Conservation (phyloP, 2,329 filamentous ascomycete genomes). For the Trichoderma simmonsii region DNA sequence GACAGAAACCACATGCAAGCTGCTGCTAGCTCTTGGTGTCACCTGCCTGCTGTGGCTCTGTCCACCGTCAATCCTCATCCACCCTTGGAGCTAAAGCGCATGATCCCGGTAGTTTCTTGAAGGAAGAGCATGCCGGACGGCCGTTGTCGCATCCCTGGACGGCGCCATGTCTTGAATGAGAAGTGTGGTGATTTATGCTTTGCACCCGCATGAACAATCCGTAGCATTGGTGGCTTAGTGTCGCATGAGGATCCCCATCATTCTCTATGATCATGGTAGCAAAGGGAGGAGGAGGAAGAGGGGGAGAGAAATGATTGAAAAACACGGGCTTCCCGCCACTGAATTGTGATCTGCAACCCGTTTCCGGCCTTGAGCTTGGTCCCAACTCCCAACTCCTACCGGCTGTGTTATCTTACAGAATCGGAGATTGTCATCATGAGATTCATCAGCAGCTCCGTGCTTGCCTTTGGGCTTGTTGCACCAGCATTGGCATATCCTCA, state of each 20-base stretch:
- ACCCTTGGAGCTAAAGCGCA: neutral
- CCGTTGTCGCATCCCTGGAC: neutral
- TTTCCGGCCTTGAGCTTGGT: neutral
- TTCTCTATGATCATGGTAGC: neutral
- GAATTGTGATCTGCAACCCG: neutral
- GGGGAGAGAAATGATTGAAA: conserved; percentile 13
- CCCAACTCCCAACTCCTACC: neutral
- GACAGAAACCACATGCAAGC: neutral
- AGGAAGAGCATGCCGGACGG: neutral
- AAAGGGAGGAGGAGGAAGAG: neutral
- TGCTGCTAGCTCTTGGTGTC: conserved; percentile 7
- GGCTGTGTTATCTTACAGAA: neutral
- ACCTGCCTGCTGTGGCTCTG: conserved; percentile 19
- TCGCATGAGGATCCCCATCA: neutral
- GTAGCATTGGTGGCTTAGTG: neutral
- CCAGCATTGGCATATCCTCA: conserved; percentile 13
- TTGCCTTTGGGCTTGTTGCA: conserved; percentile 13
- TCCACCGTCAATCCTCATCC: conserved; percentile 6
- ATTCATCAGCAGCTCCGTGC: neutral
- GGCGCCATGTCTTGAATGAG: conserved; percentile 17
- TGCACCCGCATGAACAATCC: neutral
- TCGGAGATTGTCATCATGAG: conserved; percentile 1
- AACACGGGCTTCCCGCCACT: neutral
- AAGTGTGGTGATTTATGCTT: conserved; percentile 1
- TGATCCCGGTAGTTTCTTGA: neutral